Base-by-base conservation (phyloP, 2,329 filamentous ascomycete species). In the Colletotrichum filicis region DNA sequence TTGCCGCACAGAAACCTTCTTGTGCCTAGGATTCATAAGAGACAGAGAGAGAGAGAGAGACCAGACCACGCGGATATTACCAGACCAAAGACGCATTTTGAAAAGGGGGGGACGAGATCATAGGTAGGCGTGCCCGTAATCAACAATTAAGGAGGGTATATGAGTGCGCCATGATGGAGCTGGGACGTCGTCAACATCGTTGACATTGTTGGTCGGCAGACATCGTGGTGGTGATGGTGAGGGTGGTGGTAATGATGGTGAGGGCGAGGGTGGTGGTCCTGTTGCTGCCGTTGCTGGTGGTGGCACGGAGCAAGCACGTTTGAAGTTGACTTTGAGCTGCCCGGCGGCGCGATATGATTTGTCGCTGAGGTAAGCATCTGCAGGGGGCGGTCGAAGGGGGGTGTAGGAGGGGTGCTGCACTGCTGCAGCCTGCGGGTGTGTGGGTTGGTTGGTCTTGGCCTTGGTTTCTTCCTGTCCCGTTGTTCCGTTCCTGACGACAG, bases 311-410 rank as follows among this genome's bases (percentile, higher is more conserved):
- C 70, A 68, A 57, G 58, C 67, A 75, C 78, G 83, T 85, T 85
- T 84, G 83, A 85, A 79, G 80, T 85, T 82, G 78, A 82, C 81
- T 80, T 82, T 80, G 76, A 76, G 77, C 78, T 80, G 79, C 76
- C 58, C 68, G 55, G 55, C 56, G 62, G 58, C 74, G 74, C 70
- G 66, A 67, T 64, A 59, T 79, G 77, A 80, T 81, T 81, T 74
- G 79, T 70, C 70, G 76, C 70, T 77, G 76, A 75, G 62, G 75
- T 76, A 78, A 77, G 75, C 76, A 62, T 53, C 64, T 75, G 74
- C 76, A 76, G 74, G 77, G 76, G 66, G 55, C 37, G 28, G 26
- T 12, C 42, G 22, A 35, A 32, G 26, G 58, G 65, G 42, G 62
- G 32, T 35, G 32, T 32, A 3, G 32, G 11, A 12, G 32, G 32